Evolutionary conservation across 768 basidiomycete genomes (phyloP), one percentile per base, ranked within the genome.

Genomic region (Kwoniella newhampshirensis): DNA sequence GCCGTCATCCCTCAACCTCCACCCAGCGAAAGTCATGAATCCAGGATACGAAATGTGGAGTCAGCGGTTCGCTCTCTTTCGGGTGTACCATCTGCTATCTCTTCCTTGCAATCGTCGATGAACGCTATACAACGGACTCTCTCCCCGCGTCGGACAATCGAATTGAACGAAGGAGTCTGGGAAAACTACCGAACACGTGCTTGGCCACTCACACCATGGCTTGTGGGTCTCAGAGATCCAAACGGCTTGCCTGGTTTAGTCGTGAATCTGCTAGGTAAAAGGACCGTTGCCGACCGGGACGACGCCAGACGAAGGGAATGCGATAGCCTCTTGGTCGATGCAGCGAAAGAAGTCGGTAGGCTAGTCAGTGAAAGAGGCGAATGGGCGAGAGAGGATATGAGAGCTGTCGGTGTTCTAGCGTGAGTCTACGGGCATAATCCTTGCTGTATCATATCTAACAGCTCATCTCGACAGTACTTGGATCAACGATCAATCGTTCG

Each of bases 141-240:
- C 4, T 27, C 45, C 11, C 48, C 51, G 15, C 46, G 32, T 21
- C 30, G 62, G 21, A 20, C 25, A 48, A 30, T 53, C 35, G 64
- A 63, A 1, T 49, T 72, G 7, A 28, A 60, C 8, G 68, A 70
- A 8, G 7, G 13, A 13, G 46, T 62, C 1, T 68, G 66, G 68
- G 67, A 70, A 6, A 60, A 47, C 37, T 73, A 70, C 47, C 46
- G 71, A 2, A 59, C 62, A 13, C 47, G 66, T 36, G 71, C 68
- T 5, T 73, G 71, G 71, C 71, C 71, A 4, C 40, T 73, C 17
- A 70, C 71, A 20, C 71, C 71, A 3, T 73, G 71, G 71, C 51
- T 73, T 9, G 64, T 73, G 1, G 71, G 71, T 4, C 48, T 73
- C 13, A 36, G 71, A n/a, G 71, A 73, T 36, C 11, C 60, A 4